phyloP scores from a whole-genome alignment of 192 early-diverging fungal genomes.

The Entomortierella parvispora region DNA sequence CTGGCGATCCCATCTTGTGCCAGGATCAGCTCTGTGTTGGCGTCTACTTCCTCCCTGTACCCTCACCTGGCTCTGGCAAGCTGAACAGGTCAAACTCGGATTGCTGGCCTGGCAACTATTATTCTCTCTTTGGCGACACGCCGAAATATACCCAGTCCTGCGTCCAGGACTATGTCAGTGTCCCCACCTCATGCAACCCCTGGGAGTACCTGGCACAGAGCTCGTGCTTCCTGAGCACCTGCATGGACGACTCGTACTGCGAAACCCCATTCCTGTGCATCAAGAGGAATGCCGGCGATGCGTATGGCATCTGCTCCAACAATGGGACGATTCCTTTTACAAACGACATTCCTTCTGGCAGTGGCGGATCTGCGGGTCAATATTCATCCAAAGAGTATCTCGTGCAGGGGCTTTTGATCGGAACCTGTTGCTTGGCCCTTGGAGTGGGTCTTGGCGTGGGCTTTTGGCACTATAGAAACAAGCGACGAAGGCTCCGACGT shows the following conservation, averaged over 20 bases:
- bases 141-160: constrained; percentile 27
- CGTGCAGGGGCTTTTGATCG: constrained; percentile 34
- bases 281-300: not conserved
- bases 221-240: constrained; percentile 31
- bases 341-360: not conserved
- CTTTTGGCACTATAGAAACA: constrained; percentile 32
- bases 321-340: not conserved
- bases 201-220: constrained; percentile 34
- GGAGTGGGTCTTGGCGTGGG: constrained; percentile 35
- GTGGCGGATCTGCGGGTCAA: not conserved
- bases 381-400: constrained; percentile 24
- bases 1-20: constrained; percentile 18
- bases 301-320: constrained; percentile 25
- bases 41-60: constrained; percentile 2
- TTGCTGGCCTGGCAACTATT: constrained; percentile 15
- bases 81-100: not conserved
- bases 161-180: not conserved
- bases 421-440: constrained; percentile 6
- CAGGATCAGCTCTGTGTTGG: constrained; percentile 24
- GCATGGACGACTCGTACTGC: constrained; percentile 13
- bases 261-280: constrained; percentile 6
- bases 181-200: not conserved
- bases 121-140: constrained; percentile 16
- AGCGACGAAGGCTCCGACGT: not conserved
- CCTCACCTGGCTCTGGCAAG: constrained; percentile 8